Evolutionary conservation across 345 rosid genomes (phyloP).

Genomic region (Sonneratia alba): DNA sequence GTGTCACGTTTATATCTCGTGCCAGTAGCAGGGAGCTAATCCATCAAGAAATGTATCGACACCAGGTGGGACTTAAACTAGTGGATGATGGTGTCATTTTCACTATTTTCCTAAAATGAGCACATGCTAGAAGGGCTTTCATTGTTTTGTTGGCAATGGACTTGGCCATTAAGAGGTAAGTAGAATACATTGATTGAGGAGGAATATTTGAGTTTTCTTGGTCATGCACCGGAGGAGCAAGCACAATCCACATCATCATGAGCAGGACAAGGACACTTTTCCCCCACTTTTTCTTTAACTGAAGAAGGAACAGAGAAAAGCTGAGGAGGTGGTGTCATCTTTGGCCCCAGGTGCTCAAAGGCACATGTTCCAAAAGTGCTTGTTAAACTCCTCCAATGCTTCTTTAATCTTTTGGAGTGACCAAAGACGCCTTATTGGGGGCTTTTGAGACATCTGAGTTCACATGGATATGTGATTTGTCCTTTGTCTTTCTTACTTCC

Average conservation of each 20-base stretch:
- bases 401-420: constrained; percentile 12
- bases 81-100: too few relatives aligned
- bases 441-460: constrained; percentile 15
- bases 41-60: too few relatives aligned
- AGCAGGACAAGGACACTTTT: constrained; percentile 44
- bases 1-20: too few relatives aligned
- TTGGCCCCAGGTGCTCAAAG: constrained; percentile 14
- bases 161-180: too few relatives aligned
- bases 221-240: constrained; percentile 1
- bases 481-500: neutral
- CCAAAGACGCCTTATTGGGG: constrained; percentile 17
- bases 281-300: neutral
- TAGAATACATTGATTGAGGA: neutral
- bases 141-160: too few relatives aligned
- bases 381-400: neutral
- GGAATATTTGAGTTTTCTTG: constrained; percentile 15
- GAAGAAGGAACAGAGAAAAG: neutral
- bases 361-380: constrained; percentile 17
- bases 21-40: too few relatives aligned
- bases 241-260: constrained; percentile 35
- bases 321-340: constrained; percentile 20
- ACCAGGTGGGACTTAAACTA: too few relatives aligned
- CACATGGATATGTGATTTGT: constrained; percentile 12
- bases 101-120: too few relatives aligned
- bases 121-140: too few relatives aligned